Base-by-base conservation (phyloP, 2,329 filamentous ascomycete species). In the Albophoma yamanashiensis region DNA sequence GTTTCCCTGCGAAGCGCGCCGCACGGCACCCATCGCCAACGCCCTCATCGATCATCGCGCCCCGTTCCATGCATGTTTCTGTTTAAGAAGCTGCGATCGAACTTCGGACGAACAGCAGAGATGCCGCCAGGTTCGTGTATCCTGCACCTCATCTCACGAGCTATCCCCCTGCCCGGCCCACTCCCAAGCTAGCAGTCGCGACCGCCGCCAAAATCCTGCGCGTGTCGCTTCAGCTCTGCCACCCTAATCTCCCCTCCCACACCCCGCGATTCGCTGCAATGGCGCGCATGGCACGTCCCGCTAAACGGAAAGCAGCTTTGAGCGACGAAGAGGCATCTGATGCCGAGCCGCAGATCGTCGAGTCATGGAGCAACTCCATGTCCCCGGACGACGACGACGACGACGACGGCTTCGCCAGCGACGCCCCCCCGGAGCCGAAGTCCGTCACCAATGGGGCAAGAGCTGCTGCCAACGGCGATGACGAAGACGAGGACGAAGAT, bases 261-360 rank as follows among this genome's bases (percentile, higher is more conserved):
- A 2, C 25, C 31, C 20, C 8, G 17, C 14, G 15, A 36, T 7
- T 14, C 9, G 22, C 38, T 55, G 40, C 52, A 36, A 65, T 64
- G 64, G 58, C 61, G 42, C 59, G 59, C 31, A 59, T 31, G 59
- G 14, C 55, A 57, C 50, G 59, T 34, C 39, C 56, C 47, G 60
- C 65, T 72, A 62, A 71, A 15, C 31, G 39, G 25, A 53, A 17
- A 40, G n/a, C 58, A 76, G 74, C 74, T 43, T 66, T 76, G 15
- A 76, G 74, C 64, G 74, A 76, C 57, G 67, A 70, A 3, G 71
- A 73, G 50, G 63, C 67, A 52, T 73, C 72, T 15, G 74, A 75
- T 31, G 62, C 65, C 53, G 71, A 71, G 47, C 57, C 63, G 20
- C 64, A 64, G 25, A 67, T 68, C 31, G 58, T 63, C 31, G 67